phyloP scores from a whole-genome alignment of 75 land plant genomes.

The Azolla pinnata region DNA sequence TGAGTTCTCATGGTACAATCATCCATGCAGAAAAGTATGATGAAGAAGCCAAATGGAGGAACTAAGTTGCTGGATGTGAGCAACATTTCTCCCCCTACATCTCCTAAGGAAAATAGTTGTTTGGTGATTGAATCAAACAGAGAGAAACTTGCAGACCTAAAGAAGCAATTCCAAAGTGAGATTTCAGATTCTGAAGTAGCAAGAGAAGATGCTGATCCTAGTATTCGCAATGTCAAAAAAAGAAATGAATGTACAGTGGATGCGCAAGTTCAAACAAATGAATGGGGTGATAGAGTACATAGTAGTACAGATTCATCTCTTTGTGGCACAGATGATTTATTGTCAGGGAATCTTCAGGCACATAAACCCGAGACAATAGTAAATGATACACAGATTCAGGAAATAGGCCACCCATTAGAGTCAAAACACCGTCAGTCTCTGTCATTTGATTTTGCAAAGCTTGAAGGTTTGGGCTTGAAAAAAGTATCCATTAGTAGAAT shows the following conservation, averaged over 20 bases:
- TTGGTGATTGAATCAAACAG: neutral
- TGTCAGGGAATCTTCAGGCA: neutral
- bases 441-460: neutral
- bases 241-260: no score
- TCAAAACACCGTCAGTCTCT: neutral
- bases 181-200: no score
- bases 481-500: neutral
- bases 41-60: neutral
- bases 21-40: no score
- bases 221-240: no score
- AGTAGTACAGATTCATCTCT: slow-evolving; percentile 9
- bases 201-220: no score
- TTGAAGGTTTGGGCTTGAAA: neutral
- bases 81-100: neutral
- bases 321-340: slow-evolving; percentile 6
- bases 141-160: neutral
- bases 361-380: neutral
- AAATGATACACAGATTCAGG: neutral
- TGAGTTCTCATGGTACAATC: no score
- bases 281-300: slow-evolving; percentile 4
- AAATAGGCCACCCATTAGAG: neutral
- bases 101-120: neutral
- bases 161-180: no score
- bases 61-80: neutral
- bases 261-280: neutral